Base-by-base conservation (phyloP, 2,329 filamentous ascomycete genomes). In the Sclerotinia borealis region DNA sequence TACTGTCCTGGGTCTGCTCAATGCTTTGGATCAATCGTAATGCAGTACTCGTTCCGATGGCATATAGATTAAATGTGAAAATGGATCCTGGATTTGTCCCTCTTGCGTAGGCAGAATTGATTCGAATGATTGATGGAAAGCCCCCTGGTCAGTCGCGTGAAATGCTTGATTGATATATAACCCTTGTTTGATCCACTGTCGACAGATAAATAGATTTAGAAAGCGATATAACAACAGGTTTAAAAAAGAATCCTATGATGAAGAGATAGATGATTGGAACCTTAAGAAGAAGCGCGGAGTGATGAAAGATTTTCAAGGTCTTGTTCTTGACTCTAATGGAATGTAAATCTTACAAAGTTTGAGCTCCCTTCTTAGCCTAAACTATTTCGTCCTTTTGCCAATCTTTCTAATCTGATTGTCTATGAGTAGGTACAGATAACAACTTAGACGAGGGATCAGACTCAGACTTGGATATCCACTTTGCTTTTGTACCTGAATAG, bases 161-260 rank as follows among this genome's bases (percentile, higher is more conserved):
- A 31, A 59, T 36, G 41, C 29, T 29, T 51, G 31, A 6, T 34
- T 34, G 54, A 56, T 43, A n/a, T 39, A 37, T 31, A 60, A 60
- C 31, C 58, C 58, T 52, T 39, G 58, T 52, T 52, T 31, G 58
- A 37, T 60, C 58, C 58, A 60, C 58, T 31, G 58, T 31, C 56
- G 34, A 41, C 10, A 41, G 37, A 55, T 25, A 41, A 29, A 37
- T 34, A 39, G 45, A 34, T 31, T 34, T 36, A 31, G 13, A n/a
- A 36, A 39, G 34, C 34, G 58, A 22, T 22, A 22, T n/a, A n/a
- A n/a, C n/a, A n/a, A n/a, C n/a, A n/a, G n/a, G 22, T 31, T 10
- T 22, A 7, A 39, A 29, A 51, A 50, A 17, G 45, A 51, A 51
- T 60, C 11, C 8, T 34, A 27, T 19, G 27, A 56, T 17, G 29